Evolutionary conservation across 768 basidiomycete species (phyloP), one percentile per base, ranked within the genome.

Genomic region (Mycena latifolia): DNA sequence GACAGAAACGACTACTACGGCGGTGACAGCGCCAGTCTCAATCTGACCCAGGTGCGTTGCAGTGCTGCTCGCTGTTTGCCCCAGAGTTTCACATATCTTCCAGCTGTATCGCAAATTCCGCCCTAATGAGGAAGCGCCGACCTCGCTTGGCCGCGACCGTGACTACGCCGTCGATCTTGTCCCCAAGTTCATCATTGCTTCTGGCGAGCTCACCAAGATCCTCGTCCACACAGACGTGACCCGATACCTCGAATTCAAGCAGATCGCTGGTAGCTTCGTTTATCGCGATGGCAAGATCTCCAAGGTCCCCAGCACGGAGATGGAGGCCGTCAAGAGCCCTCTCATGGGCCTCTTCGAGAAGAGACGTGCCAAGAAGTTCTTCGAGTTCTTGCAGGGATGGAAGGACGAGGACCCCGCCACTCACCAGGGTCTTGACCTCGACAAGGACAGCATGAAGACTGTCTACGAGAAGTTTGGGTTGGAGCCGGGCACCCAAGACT

Each of bases 331-430:
- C 62, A 91, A 81, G 79, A 95, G 93, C 73, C 93, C 96, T 35
- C 84, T 99, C 73, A 99, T 99, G 96, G 98, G 98, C n/a, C 82
- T 99, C 41, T 99, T 99, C 72, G 98, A 99, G 87, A 99, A 99
- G 84, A 85, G 96, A 67, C 85, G 98, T 41, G 97, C 97, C 20
- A 98, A 96, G 88, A 98, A 96, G 77, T 99, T 99, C 85, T 99
- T 99, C 75, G 91, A 94, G 79, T 99, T 96, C 80, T 78, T 99
- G 69, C 98, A 99, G 82, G 86, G 85, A 67, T 99, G 95, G 96
- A 94, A 86, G 79, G 96, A 98, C 73, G 91, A 94, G 0, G 96
- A 99, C 77, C 94, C 95, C n/a, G 83, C 90, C 22, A 99, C 97
- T 22, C 97, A 99, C 76, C 95, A 98, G 82, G 97, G 98, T 94